Percentiles rank a stretch among this genome's conserved stretches.
phyloP scores from a whole-genome alignment of 2,329 filamentous ascomycete species.

The Fusarium neocosmosporiellum region DNA sequence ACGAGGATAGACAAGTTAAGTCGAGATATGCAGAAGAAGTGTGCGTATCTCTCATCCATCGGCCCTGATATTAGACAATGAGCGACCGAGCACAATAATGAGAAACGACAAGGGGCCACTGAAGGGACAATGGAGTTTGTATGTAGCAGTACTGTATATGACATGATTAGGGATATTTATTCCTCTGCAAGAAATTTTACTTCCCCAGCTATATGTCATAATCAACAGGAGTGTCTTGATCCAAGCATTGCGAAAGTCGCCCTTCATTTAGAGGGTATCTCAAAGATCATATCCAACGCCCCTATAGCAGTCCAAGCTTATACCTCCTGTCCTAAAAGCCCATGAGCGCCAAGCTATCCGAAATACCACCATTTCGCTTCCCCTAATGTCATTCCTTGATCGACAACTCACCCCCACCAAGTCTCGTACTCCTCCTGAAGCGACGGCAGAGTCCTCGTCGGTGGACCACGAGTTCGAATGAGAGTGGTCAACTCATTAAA shows the following conservation, averaged over 20 bases:
- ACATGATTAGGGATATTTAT: background rate
- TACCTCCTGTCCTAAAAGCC: background rate
- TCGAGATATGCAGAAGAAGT: conserved; percentile 40
- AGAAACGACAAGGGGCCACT: background rate
- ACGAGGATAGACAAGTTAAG: conserved; percentile 54
- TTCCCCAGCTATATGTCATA: background rate
- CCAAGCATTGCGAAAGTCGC: background rate
- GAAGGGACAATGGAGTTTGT: background rate
- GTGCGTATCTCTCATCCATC: conserved; percentile 33
- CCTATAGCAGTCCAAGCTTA: background rate
- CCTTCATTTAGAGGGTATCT: background rate
- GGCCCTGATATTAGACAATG: conserved; percentile 31
- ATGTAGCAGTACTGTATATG: background rate
- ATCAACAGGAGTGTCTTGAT: background rate
- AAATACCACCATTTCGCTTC: background rate
- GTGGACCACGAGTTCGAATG: background rate
- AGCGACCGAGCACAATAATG: background rate
- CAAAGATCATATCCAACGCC: background rate
- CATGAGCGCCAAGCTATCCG: background rate
- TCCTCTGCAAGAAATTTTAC: background rate
- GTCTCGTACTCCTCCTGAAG: background rate
- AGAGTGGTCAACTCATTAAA: background rate
- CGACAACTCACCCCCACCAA: background rate
- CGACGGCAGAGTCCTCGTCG: background rate
- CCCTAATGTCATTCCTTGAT: background rate